Percentiles rank a stretch among this genome's conserved stretches.
phyloP scores from a whole-genome alignment of 257 asterid species.

The Agastache rugosa region DNA sequence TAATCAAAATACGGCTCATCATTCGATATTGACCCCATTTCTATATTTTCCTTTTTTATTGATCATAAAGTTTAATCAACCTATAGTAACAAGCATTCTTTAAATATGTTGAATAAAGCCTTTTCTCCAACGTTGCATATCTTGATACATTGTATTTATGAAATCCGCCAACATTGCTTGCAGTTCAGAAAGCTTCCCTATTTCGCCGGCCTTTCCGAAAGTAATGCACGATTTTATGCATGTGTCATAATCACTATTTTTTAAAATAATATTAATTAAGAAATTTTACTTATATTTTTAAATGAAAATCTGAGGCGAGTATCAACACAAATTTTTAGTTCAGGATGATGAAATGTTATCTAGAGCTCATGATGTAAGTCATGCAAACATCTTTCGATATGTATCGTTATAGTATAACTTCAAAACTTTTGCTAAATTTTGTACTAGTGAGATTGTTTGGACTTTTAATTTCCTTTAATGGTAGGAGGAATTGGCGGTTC shows the following conservation, averaged over 20 bases:
- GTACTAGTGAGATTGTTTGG: no score
- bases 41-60: background rate
- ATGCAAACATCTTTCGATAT: no score
- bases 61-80: background rate
- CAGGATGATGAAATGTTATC: no score
- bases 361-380: no score
- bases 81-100: background rate
- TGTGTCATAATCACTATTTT: background rate
- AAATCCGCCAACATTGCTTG: background rate
- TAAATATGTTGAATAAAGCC: background rate
- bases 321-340: no score
- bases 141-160: conserved; percentile 15
- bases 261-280: background rate
- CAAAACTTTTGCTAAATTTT: no score
- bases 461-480: no score
- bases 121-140: background rate
- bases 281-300: no score
- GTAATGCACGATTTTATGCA: background rate
- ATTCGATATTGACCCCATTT: conserved; percentile 25
- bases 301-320: no score
- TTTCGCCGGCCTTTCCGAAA: background rate
- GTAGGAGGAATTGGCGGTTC: no score
- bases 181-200: background rate
- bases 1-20: conserved; percentile 13
- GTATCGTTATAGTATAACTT: no score